Conservation (phyloP, 2,329 filamentous ascomycete genomes). For the Pseudocercospora fuligena region DNA sequence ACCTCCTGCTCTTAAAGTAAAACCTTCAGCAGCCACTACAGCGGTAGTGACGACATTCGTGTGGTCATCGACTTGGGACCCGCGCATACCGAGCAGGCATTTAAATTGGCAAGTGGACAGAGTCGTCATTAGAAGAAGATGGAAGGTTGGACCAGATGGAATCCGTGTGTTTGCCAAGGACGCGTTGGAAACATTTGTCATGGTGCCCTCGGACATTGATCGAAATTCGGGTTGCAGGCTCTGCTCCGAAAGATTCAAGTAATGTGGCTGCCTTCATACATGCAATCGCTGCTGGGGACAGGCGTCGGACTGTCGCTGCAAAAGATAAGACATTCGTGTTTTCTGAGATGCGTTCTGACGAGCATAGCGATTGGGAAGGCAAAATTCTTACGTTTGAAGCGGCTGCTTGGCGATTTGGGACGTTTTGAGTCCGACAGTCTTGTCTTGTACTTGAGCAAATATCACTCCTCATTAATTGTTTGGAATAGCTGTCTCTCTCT, state of each 20-base stretch:
- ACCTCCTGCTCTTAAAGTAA: neutral
- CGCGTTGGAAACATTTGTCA: neutral
- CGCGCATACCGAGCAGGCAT: neutral
- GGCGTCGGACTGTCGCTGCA: neutral
- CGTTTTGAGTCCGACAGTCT: neutral
- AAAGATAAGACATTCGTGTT: neutral
- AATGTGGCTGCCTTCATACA: neutral
- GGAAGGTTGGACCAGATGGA: neutral
- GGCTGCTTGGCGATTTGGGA: neutral
- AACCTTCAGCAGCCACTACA: neutral
- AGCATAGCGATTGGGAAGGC: constrained; percentile 1
- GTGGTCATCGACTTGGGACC: neutral
- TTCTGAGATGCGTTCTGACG: neutral
- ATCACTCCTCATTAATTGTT: neutral
- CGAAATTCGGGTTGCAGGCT: neutral
- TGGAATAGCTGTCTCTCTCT: neutral
- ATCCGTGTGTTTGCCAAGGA: neutral
- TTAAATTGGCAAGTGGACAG: neutral
- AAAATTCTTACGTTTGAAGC: constrained; percentile 1
- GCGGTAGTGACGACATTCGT: neutral
- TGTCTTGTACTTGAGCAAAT: neutral
- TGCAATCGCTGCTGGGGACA: too few species aligned
- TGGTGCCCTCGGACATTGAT: neutral
- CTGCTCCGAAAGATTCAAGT: neutral
- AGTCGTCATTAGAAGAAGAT: neutral